Evolutionary conservation across 148 eudicot species (phyloP), one percentile per base, ranked within the genome.

Genomic region (Chenopodium berlandieri): DNA sequence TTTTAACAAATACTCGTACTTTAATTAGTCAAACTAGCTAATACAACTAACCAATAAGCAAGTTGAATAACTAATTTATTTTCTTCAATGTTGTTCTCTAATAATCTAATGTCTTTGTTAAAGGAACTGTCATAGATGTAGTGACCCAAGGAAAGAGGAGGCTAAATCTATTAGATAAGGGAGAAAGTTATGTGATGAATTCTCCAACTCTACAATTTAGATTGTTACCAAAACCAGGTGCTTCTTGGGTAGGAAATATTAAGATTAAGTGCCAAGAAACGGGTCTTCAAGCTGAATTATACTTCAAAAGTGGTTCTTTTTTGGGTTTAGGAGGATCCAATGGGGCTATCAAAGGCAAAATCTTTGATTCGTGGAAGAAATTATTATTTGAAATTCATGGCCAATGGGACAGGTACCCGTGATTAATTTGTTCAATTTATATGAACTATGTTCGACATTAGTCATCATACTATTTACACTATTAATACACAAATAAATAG

Each of bases 361-460:
- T 94, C 69, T 75, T 85, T 34, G 56, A 47, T 65, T 82, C 88
- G 22, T 85, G 88, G 27, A 85, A 87, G 78, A 85, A 88, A 47
- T 80, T 93, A 7, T 93, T 78, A 7, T 93, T 76, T 50, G 91
- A 93, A 75, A 88, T 93, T 72, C 67, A 79, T 80, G 97, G 98
- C 78, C 89, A 89, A 31, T 94, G 95, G 98, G 95, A 94, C 80
- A 93, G 93, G 98, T 94, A 7, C 52, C 0, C 52, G 52, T 48
- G 10, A 48, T 37, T 37, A 37, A 54, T 56, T 56, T 56, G 62
- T 56, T 56, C 6, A 4, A 2, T 2, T 48, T 13, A 13, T 48
- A 11, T 13, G 0, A 48, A 0, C 54, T 56, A 17, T 12, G 1
- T 16, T 4, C 0, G 62, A 56, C 16, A 56, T 56, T 56, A 56